A percentile compares a stretch with the other conserved stretches of the same genome.
phyloP scores from a whole-genome alignment of 2,329 filamentous ascomycete species.

The Fusarium graminum region DNA sequence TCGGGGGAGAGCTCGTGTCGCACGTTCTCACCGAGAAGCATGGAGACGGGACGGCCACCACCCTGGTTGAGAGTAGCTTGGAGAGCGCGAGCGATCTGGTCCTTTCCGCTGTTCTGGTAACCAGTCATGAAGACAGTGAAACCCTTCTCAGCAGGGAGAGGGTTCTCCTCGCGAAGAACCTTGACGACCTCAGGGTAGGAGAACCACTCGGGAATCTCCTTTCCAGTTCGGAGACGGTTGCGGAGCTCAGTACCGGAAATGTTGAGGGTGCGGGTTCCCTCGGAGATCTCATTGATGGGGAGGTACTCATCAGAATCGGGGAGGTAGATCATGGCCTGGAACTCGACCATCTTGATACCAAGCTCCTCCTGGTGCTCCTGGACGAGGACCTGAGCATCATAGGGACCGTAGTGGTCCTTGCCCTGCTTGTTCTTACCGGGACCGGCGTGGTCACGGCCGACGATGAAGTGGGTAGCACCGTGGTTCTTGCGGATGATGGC shows the following conservation, averaged over 20 bases:
- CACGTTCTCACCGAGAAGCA: constrained; percentile 95
- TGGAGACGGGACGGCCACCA: constrained; percentile 91
- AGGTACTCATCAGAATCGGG: constrained; percentile 97
- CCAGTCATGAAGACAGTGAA: constrained; percentile 99
- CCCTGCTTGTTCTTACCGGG: constrained; percentile 99
- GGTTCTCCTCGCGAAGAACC: constrained; percentile 96
- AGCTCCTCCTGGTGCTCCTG: constrained; percentile 97
- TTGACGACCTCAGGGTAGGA: constrained; percentile 98
- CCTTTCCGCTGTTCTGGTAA: constrained; percentile 97
- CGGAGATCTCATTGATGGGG: constrained; percentile 88
- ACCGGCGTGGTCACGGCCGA: constrained; percentile 97
- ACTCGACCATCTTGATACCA: constrained; percentile 97
- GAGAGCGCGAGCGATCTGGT: constrained; percentile 93
- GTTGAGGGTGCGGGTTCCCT: constrained; percentile 86
- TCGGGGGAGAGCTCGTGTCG: constrained; percentile 93
- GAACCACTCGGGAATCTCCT: constrained; percentile 99
- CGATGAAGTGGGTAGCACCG: constrained; percentile 98
- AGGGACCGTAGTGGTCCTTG: constrained; percentile 96
- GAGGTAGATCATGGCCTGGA: constrained; percentile 99
- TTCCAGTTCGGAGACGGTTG: constrained; percentile 87
- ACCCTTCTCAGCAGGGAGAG: constrained; percentile 88
- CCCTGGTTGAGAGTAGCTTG: constrained; percentile 99
- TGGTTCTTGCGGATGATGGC: constrained; percentile 99
- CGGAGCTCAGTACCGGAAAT: constrained; percentile 93
- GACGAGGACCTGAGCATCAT: constrained; percentile 95